Conservation (phyloP, 768 basidiomycete genomes). For the Pisolithus orientalis region DNA sequence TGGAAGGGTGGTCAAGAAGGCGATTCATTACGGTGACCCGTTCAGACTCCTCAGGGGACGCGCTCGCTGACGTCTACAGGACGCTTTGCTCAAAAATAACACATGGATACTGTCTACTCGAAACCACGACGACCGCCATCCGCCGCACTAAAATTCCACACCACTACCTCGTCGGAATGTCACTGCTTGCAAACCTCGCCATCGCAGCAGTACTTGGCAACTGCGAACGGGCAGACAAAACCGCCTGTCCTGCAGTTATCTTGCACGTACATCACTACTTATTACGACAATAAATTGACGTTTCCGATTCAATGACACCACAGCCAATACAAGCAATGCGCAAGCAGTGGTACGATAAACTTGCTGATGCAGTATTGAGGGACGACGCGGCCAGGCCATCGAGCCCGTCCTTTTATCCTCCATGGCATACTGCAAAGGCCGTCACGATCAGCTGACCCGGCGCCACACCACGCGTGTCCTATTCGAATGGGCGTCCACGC, state of each 20-base stretch:
- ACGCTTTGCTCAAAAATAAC: too few relatives aligned
- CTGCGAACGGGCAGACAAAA: conserved; percentile 16
- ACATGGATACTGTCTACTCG: too few relatives aligned
- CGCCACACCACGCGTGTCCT: too few relatives aligned
- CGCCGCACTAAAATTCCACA: conserved; percentile 4
- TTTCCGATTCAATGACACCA: conserved; percentile 26
- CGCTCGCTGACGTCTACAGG: too few relatives aligned
- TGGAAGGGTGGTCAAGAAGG: conserved; percentile 81
- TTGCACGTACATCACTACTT: conserved; percentile 25
- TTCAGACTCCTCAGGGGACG: too few relatives aligned
- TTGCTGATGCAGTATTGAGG: conserved; percentile 83
- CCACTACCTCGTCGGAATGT: conserved; percentile 39
- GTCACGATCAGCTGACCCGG: too few relatives aligned
- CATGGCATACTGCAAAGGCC: too few relatives aligned
- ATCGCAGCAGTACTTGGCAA: conserved; percentile 11
- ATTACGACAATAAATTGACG: conserved; percentile 6
- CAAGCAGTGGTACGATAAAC: conserved; percentile 81
- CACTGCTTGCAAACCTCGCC: conserved; percentile 20
- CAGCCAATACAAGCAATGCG: conserved; percentile 44
- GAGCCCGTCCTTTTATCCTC: too few relatives aligned
- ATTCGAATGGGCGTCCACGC: too few relatives aligned
- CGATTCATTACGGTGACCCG: background rate
- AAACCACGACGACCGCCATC: conserved; percentile 66
- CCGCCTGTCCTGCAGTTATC: conserved; percentile 32
- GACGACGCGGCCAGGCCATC: conserved; percentile 47